Evolutionary conservation across 2,329 filamentous ascomycete species (phyloP), one percentile per base, ranked within the genome.

Genomic region (Teratosphaeria nubilosa): DNA sequence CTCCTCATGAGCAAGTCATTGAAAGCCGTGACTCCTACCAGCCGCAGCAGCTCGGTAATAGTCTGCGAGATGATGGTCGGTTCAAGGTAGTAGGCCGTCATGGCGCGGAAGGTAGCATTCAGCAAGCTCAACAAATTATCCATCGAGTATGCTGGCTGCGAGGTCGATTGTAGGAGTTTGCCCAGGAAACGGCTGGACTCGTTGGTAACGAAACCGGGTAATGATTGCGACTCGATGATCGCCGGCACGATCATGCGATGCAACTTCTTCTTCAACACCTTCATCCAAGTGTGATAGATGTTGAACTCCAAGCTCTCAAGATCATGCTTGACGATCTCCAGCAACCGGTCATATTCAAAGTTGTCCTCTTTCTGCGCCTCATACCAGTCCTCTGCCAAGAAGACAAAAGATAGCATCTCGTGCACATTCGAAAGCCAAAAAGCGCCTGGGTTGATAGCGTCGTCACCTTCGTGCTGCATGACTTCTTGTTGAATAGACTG

Each of bases 201-300:
- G 74, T 95, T 99, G 60, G 94, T 99, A 65, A 99, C 94, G 74
- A 99, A 99, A 66, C 94, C 94, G 55, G 94, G 94, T 62, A 99
- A 85, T 25, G 94, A 97, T 75, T 99, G 94, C 53, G 92, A 97
- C 75, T 99, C 94, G 70, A 99, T 99, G 73, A 99, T 99, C 58
- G 94, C 94, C 1, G 94, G 94, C 56, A 99, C 95, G 70, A 99
- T 95, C 94, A 99, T 99, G 83, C 97, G 97, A 69, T 95, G 90
- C 63, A 99, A 82, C 78, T 95, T 96, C 85, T 96, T 96, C 83
- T 99, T 99, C 70, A 99, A 79, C 58, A 96, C 90, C 81, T 99
- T 99, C 94, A 99, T 99, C 94, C 94, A 99, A 27, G 94, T 99
- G 77, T 99, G 94, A 76, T 99, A 99, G 69, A 99, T 99, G 79